Base-by-base conservation (phyloP, 192 early-diverging fungal species). In the Coemansia sp. region DNA sequence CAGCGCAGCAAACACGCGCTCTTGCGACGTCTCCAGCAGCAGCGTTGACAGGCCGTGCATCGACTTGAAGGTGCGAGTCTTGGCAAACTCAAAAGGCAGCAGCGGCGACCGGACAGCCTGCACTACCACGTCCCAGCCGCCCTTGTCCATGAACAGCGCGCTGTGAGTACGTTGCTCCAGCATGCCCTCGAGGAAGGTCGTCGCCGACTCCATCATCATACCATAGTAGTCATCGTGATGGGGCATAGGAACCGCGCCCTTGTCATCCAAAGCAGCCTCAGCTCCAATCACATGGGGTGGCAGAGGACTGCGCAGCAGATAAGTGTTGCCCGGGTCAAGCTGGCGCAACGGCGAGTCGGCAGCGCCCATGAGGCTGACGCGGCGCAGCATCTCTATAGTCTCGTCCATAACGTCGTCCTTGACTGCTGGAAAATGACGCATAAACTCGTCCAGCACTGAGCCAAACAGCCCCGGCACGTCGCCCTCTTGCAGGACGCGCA, bases 401-500 rank as follows among this genome's bases (percentile, higher is more conserved):
- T 90, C 84, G 6, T 81, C 71, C 79, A 97, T 88, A 36, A 95
- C 86, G n/a, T 74, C 73, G 0, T 87, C 86, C 75, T 94, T 94
- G 40, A 97, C 81, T 1, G 83, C 75, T 5, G 98, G 95, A 68
- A 98, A 96, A 79, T 99, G 98, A 16, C 98, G 90, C 70, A 98
- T 92, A 24, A 99, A 87, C 74, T 99, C 98, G 71, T 99, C 98
- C 78, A 99, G 88, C 1, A 90, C 87, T 31, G 88, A 89, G 34
- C 96, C 98, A 36, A 97, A 82, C 3, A 88, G 78, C n/a, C 91
- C 88, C 1, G 95, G 92, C 29, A 93, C 88, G 47, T 98, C 95
- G 20, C 88, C 89, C 40, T 96, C 95, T 68, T 89, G 86, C 57
- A 97, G 87, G 5, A 89, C 83, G 13, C 90, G 87, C 9, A 96